Percentiles rank a stretch among this genome's conserved stretches.
Conservation (phyloP, 2,329 filamentous ascomycete genomes). For the Hymenoscyphus infarciens region DNA sequence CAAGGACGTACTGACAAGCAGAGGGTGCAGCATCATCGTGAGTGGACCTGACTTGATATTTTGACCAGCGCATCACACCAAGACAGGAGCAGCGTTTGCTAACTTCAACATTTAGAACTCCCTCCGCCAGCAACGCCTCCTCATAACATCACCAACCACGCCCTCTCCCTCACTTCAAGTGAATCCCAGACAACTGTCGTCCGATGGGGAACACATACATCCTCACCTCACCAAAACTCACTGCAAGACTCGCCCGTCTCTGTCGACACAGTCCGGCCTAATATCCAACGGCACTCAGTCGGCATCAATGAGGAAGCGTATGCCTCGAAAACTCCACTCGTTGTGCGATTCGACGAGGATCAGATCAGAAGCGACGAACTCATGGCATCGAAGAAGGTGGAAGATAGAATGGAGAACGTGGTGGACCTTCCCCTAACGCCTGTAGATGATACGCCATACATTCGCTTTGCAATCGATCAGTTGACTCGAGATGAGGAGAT, state of each 20-base stretch:
- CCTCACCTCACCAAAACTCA: constrained; percentile 21
- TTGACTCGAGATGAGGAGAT: constrained; percentile 72
- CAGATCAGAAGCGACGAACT: constrained; percentile 27
- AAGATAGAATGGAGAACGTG: constrained; percentile 4
- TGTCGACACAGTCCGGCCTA: constrained; percentile 18
- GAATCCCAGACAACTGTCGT: constrained; percentile 26
- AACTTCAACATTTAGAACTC: not conserved
- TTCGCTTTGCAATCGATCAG: constrained; percentile 85
- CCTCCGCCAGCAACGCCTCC: not conserved
- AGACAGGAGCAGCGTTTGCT: not conserved
- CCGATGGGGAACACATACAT: constrained; percentile 28
- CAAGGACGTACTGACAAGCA: too few species aligned
- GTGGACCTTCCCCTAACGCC: constrained; percentile 56
- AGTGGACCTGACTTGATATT: too few species aligned
- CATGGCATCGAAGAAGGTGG: constrained; percentile 22
- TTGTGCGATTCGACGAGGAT: constrained; percentile 32
- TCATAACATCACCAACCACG: not conserved
- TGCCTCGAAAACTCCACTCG: constrained; percentile 22
- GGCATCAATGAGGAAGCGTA: constrained; percentile 27
- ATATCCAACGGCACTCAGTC: constrained; percentile 18
- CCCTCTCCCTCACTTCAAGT: not conserved
- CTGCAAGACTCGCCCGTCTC: constrained; percentile 11
- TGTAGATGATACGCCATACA: constrained; percentile 81
- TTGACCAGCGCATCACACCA: too few species aligned
- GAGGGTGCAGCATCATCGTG: too few species aligned